These are phyloP conservation scores for Pulveroboletus ravenelii DNA, from an alignment of 768 basidiomycete species.

Conservation along the genomic window DNA sequence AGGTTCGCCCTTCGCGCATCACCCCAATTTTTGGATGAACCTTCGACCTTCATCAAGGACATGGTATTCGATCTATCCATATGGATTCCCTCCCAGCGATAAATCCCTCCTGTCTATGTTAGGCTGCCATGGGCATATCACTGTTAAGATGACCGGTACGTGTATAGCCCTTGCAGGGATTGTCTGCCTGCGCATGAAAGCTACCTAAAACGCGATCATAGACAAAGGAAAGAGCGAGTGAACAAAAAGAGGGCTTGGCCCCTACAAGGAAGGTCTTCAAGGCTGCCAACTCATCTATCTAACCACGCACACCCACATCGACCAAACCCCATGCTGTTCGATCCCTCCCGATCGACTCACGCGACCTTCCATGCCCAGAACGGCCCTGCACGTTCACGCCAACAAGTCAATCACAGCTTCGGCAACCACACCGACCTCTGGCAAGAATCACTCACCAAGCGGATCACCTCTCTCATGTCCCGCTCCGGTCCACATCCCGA, in stretches of 20 bases:
- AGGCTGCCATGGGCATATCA: too few species aligned
- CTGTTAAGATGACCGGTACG: too few species aligned
- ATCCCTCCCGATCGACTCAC: constrained; percentile 17
- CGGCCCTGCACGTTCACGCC: constrained; percentile 28
- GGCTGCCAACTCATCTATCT: too few species aligned
- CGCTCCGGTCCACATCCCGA: constrained; percentile 55
- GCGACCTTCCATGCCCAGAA: constrained; percentile 42
- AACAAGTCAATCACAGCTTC: neutral
- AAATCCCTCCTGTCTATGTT: too few species aligned
- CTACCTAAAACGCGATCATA: too few species aligned
- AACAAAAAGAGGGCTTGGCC: too few species aligned
- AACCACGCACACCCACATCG: neutral
- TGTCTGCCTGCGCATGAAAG: too few species aligned
- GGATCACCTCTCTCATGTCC: constrained; percentile 42
- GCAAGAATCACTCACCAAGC: constrained; percentile 32
- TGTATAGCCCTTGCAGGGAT: too few species aligned
- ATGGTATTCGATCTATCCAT: constrained; percentile 16
- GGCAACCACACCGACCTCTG: neutral
- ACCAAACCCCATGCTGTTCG: neutral
- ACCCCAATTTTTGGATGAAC: neutral
- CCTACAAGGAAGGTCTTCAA: too few species aligned
- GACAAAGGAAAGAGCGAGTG: too few species aligned
- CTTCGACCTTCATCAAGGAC: neutral
- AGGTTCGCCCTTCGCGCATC: too few species aligned
- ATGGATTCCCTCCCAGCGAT: constrained; percentile 21